A percentile compares a stretch with the other conserved stretches of the same genome.
These are phyloP conservation scores for Aspergillus sojae DNA, from an alignment of 2,329 filamentous ascomycete genomes.

Conservation along the genomic window DNA sequence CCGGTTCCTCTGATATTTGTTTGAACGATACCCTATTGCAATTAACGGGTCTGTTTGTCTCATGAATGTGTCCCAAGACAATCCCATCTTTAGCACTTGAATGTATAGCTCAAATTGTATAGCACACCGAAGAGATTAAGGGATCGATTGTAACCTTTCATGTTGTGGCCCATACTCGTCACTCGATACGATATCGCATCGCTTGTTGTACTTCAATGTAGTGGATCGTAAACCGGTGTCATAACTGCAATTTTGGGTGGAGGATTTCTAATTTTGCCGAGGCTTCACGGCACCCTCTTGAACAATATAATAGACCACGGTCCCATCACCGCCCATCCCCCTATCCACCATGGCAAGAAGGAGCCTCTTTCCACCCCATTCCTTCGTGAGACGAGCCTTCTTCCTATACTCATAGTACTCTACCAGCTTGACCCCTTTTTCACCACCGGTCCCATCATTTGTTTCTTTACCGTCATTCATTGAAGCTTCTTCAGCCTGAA, in stretches of 20 bases:
- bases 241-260: background rate
- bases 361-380: constrained; percentile 56
- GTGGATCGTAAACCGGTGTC: background rate
- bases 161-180: background rate
- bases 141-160: background rate
- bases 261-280: constrained; percentile 56
- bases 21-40: constrained; percentile 36
- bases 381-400: constrained; percentile 29
- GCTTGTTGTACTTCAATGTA: background rate
- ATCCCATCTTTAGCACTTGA: constrained; percentile 1
- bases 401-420: constrained; percentile 36
- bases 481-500: constrained; percentile 12
- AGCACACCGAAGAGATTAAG: background rate
- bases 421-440: constrained; percentile 31
- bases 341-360: constrained; percentile 60
- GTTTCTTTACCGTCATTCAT: constrained; percentile 17
- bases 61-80: background rate
- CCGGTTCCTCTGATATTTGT: constrained; percentile 7
- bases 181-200: background rate
- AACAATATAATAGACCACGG: constrained; percentile 66
- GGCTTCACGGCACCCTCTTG: constrained; percentile 68
- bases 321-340: constrained; percentile 57
- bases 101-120: constrained; percentile 7
- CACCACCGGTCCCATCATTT: constrained; percentile 20
- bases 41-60: constrained; percentile 19